Base-by-base conservation (phyloP, 345 rosid species). In the Moricandia arvensis region DNA sequence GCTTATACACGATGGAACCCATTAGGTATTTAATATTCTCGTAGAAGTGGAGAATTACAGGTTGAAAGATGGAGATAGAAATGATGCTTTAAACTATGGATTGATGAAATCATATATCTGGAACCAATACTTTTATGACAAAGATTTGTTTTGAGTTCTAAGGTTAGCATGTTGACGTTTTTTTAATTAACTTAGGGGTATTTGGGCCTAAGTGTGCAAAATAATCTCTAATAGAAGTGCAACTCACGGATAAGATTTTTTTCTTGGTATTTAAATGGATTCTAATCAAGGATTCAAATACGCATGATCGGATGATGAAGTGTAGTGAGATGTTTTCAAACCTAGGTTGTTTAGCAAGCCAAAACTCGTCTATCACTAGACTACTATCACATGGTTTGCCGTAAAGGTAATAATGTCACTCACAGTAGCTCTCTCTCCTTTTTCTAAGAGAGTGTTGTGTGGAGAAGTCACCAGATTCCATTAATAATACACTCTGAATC, bases 11-110 rank as follows among this genome's bases (percentile, higher is more conserved):
- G 74, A 37, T 60, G 12, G 53, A 47, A 47, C 53, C 66, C 35
- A 69, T 54, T 54, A 47, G 21, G 66, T 76, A 69, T 69, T 41
- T 57, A 41, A 76, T 71, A 76, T 69, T 69, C 80, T 69, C 69
- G 15, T 30, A 31, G 65, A 69, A 69, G 71, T 70, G 75, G 80
- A 29, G 66, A 57, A 51, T 68, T 61, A 53, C 45, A 29, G 45
- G 69, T 60, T 49, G 74, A 68, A 47, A 49, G 57, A 60, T 47
- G 53, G 53, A 47, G 53, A 47, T n/a, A n/a, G 31, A 75, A 47
- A 45, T 59, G 53, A 59, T 58, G 27, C 59, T 74, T 74, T 66
- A 34, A 34, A 26, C 34, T 34, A 49, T 68, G 55, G 68, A 15
- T 8, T 60, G 60, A 59, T 68, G 41, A 43, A 68, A 64, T 51